Evolutionary conservation across 2,329 filamentous ascomycete species (phyloP).

Genomic region (Alternaria gansuensis): DNA sequence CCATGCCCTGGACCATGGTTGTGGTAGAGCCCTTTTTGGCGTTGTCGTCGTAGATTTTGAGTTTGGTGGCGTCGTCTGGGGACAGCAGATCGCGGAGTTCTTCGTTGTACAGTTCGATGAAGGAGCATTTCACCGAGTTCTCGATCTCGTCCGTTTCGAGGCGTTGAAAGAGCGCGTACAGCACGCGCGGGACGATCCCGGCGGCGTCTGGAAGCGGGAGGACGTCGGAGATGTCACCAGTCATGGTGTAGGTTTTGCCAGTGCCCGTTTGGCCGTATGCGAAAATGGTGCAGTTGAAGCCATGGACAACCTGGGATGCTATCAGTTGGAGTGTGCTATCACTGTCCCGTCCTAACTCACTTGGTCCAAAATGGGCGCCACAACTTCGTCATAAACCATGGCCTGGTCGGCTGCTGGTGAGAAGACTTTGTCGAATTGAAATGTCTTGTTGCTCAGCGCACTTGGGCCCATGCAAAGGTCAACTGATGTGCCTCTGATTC

Average conservation of each 20-base stretch:
- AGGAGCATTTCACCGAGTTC: slow-evolving; percentile 94
- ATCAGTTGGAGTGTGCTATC: slow-evolving; percentile 17
- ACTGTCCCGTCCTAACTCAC: slow-evolving; percentile 57
- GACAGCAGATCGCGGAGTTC: slow-evolving; percentile 91
- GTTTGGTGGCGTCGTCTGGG: slow-evolving; percentile 79
- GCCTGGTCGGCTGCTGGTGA: slow-evolving; percentile 92
- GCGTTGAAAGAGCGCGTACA: slow-evolving; percentile 86
- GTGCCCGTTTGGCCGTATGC: slow-evolving; percentile 98
- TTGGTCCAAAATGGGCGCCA: slow-evolving; percentile 91
- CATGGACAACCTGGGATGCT: slow-evolving; percentile 77
- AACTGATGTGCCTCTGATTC: slow-evolving; percentile 83
- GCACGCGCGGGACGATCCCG: slow-evolving; percentile 91
- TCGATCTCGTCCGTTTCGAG: slow-evolving; percentile 80
- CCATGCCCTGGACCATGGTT: slow-evolving; percentile 96
- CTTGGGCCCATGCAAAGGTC: slow-evolving; percentile 92
- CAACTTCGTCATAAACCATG: slow-evolving; percentile 95
- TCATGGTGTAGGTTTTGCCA: slow-evolving; percentile 99
- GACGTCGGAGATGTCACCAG: slow-evolving; percentile 92
- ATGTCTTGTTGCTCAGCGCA: slow-evolving; percentile 93
- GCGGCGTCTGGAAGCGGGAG: slow-evolving; percentile 89
- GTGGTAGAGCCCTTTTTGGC: slow-evolving; percentile 83
- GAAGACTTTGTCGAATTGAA: slow-evolving; percentile 96
- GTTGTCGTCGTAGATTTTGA: slow-evolving; percentile 93
- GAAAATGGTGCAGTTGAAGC: slow-evolving; percentile 98
- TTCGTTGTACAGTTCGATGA: slow-evolving; percentile 98